Percentiles rank a stretch among this genome's conserved stretches.
These are phyloP conservation scores for Butyriboletus appendiculatus DNA, from an alignment of 1,284 basidiomycete species.

Conservation along the genomic window DNA sequence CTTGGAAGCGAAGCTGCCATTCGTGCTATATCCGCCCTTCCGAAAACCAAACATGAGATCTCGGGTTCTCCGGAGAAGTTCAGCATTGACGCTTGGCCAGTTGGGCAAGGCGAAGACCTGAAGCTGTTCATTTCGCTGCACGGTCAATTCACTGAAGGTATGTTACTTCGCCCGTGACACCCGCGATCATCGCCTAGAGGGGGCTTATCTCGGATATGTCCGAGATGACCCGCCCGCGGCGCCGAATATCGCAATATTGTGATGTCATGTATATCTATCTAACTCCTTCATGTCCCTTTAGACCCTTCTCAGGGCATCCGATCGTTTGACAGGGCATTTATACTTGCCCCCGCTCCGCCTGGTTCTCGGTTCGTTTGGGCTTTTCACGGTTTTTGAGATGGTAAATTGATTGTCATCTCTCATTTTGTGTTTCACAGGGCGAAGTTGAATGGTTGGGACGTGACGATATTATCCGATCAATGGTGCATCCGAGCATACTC, in stretches of 20 bases:
- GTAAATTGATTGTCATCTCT: neutral
- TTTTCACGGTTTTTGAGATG: neutral
- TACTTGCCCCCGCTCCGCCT: conserved; percentile 79
- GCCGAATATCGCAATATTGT: conserved; percentile 2
- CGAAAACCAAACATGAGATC: conserved; percentile 82
- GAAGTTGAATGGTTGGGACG: conserved; percentile 84
- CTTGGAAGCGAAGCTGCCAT: conserved; percentile 71
- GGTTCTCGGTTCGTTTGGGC: conserved; percentile 71
- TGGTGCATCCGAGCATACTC: conserved; percentile 85
- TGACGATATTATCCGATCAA: conserved; percentile 88
- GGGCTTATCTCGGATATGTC: conserved; percentile 17
- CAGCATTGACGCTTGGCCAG: conserved; percentile 86
- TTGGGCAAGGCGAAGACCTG: conserved; percentile 60
- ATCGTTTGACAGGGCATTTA: conserved; percentile 92
- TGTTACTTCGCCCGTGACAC: conserved; percentile 23
- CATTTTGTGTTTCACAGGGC: conserved; percentile 51
- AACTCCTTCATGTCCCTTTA: conserved; percentile 28
- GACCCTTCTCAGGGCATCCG: conserved; percentile 69
- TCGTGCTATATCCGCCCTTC: conserved; percentile 63
- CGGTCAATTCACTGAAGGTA: conserved; percentile 91
- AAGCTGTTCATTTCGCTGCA: conserved; percentile 84
- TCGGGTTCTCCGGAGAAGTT: conserved; percentile 76
- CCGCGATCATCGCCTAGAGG: conserved; percentile 16
- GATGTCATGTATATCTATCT: conserved; percentile 20
- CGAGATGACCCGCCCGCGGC: conserved; percentile 9